Evolutionary conservation across 768 basidiomycete genomes (phyloP), one percentile per base, ranked within the genome.

Genomic region (Hortiboletus campestris): DNA sequence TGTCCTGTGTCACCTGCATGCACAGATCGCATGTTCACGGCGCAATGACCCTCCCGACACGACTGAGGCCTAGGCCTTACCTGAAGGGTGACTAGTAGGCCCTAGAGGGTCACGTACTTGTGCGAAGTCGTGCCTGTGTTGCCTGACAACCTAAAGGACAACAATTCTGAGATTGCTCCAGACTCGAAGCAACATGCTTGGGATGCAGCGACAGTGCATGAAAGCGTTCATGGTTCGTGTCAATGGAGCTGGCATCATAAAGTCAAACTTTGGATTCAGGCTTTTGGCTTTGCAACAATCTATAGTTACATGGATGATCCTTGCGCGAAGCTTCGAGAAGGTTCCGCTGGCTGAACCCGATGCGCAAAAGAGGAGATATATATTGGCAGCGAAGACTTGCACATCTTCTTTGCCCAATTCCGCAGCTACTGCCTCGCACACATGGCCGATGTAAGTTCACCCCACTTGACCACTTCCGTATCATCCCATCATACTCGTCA

Each of bases 391-490:
- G 29, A 40, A n/a, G 17, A n/a, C 31, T 28, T 14, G 17, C n/a
- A 4, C 22, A 4, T 36, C 35, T 17, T n/a, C 34, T 20, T 46
- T 8, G 35, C 22, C n/a, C 35, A 25, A 25, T 6, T 6, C 34
- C 13, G 34, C 34, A 14, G 34, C 34, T 14, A 43, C 53, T 35
- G 20, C 16, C 34, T 5, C 25, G 20, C 40, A 56, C 57, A 52
- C 42, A 75, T 75, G 74, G 58, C 74, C 50, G 72, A 75, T 54
- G 74, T 76, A 58, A 45, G 74, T 73, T 20, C 13, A 4, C 34
- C 6, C 10, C 25, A 9, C 25, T 39, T 19, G 39, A 35, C 41
- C 12, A 7, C n/a, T 6, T 34, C 36, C 39, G 11, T n/a, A 29
- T 31, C 49, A 8, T 47, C 56, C 45, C 45, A 40, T 77, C 75